These are phyloP conservation scores for Tuber calosporum DNA, from an alignment of 495 filamentous ascomycete genomes.

Conservation along the genomic window DNA sequence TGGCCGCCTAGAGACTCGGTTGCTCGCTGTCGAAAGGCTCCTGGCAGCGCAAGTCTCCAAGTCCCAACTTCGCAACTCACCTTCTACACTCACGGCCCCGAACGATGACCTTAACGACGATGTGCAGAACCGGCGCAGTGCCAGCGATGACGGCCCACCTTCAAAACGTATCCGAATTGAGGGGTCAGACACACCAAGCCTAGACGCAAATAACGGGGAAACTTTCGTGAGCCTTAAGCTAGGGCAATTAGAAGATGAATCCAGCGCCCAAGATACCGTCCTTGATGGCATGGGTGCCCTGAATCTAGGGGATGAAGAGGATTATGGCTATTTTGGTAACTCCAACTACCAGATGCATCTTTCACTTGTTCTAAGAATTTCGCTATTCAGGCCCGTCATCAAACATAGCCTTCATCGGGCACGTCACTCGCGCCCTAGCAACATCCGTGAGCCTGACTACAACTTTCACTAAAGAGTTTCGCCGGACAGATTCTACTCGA, in stretches of 20 bases:
- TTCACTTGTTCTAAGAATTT: not conserved
- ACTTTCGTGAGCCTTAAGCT: conserved; percentile 31
- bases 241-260: conserved; percentile 40
- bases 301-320: conserved; percentile 46
- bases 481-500: conserved; percentile 19
- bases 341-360: not conserved
- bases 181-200: not conserved
- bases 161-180: conserved; percentile 7
- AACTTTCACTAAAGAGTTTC: conserved; percentile 35
- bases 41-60: conserved; percentile 37
- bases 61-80: not conserved
- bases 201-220: conserved; percentile 38
- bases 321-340: conserved; percentile 49
- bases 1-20: conserved; percentile 37
- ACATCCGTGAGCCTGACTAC: conserved; percentile 37
- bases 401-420: conserved; percentile 48
- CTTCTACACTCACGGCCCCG: conserved; percentile 20
- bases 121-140: conserved; percentile 4
- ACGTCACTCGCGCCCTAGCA: conserved; percentile 38
- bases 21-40: conserved; percentile 39
- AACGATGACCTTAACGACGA: conserved; percentile 20
- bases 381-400: conserved; percentile 46
- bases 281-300: conserved; percentile 48
- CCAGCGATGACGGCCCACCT: not conserved
- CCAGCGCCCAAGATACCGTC: conserved; percentile 40